Percentiles rank a stretch among this genome's conserved stretches.
Evolutionary conservation across 2,329 filamentous ascomycete species (phyloP).

Genomic region (Apiospora sp.): DNA sequence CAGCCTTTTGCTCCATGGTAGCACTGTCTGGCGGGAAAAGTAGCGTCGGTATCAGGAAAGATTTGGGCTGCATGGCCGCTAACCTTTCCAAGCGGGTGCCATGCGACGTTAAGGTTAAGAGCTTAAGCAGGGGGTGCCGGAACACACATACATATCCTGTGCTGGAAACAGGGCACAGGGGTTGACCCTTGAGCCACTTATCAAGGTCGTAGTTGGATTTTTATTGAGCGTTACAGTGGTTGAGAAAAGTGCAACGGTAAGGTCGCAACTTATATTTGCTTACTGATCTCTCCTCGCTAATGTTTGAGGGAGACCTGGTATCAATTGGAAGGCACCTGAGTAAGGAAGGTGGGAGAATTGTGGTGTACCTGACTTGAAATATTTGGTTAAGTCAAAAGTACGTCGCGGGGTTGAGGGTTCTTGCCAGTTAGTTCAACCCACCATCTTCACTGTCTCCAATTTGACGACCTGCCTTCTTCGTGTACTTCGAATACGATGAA

Average conservation of each 20-base stretch:
- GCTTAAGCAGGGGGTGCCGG: neutral
- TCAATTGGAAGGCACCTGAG: no score
- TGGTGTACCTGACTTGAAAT: neutral
- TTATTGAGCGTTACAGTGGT: neutral
- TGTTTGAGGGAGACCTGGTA: no score
- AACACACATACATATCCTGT: neutral
- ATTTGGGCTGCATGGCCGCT: constrained; percentile 8
- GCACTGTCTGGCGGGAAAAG: neutral
- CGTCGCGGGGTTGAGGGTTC: neutral
- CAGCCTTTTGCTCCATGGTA: neutral
- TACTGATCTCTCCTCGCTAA: no score
- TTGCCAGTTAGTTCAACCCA: neutral
- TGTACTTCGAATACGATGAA: neutral
- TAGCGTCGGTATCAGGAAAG: neutral
- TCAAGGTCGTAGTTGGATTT: neutral
- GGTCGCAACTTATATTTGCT: neutral
- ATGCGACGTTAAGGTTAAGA: neutral
- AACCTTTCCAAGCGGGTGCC: neutral
- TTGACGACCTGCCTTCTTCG: neutral
- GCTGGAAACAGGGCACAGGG: neutral
- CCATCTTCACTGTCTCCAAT: neutral
- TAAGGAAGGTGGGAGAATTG: neutral
- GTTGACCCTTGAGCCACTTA: neutral
- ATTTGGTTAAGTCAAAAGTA: no score
- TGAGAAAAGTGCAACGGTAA: neutral